Base-by-base conservation (phyloP, 805 yeast species). In the Wickerhamiella domercqiae region DNA sequence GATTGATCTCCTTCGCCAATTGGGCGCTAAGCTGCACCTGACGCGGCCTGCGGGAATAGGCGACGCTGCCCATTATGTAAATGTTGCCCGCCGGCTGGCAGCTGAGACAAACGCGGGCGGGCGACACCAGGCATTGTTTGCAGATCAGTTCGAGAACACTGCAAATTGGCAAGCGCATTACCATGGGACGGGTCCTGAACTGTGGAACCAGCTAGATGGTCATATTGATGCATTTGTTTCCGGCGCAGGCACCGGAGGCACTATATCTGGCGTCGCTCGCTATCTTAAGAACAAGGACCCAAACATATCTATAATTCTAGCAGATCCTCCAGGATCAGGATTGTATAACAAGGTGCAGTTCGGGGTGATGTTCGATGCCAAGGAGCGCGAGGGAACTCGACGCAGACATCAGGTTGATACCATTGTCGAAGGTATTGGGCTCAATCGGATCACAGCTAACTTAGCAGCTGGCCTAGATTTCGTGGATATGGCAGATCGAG, bases 171-270 rank as follows among this genome's bases (percentile, higher is more conserved):
- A 67, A 43, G 67, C 75, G 2, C 98, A 87, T 55, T 84, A 73
- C 56, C 55, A 56, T 13, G 69, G 84, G 1, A 87, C 98, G 0
- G 97, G 94, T 0, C 96, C 97, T 1, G 98, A 87, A 52, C 81
- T 87, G n/a, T 78, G 69, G 64, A 44, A 57, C 16, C 97, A 90
- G 53, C 66, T 77, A 62, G 61, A 68, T 7, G 74, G 75, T 11
- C 45, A 61, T 1, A 50, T 87, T 6, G 93, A 83, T 53, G 75
- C 66, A 35, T 84, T 87, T 54, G 74, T 90, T 30, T 70, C 87
- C 2, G 97, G 97, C 0, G 80, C 94, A 24, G 98, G 98, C 7
- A 87, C 98, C 0, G 98, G 90, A 36, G 98, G 98, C 40, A 90
- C 98, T 2, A 82, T 87, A 33, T 66, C 93, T n/a, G 98, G 98